Base-by-base conservation (phyloP, 1,139 yeast genomes). In the Candida glucosophila region DNA sequence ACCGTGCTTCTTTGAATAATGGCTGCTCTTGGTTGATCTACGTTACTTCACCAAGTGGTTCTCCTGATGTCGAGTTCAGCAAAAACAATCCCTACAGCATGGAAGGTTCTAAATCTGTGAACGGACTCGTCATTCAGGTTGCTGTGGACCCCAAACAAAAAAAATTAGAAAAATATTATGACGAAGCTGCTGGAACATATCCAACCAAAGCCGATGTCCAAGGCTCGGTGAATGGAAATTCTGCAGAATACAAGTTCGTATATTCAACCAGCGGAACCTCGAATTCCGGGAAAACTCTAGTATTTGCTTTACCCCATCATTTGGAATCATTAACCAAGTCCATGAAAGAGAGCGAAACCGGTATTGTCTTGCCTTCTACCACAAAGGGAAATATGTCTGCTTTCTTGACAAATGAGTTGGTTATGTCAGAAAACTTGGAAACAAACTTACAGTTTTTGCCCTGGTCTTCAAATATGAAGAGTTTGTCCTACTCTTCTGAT, bases 221-320 rank as follows among this genome's bases (percentile, higher is more conserved):
- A 18, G 66, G 64, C 11, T 29, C 32, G 10, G 55, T 42, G 16
- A 24, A 37, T 15, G 55, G 58, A n/a, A 32, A 49, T 10, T 44
- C 59, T 5, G 80, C 75, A 3, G 49, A 57, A 10, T 79, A 77
- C 44, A 44, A 60, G 17, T 66, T 79, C 40, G 50, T 41, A 12
- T 80, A 79, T 50, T 35, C 52, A 5, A 66, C 76, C 12, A 43
- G 44, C 20, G 90, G 90, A 26, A 31, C 48, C 2, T 73, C 82
- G 6, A 44, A 58, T 5, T 53, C 68, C 12, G 75, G 75, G 4
- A 49, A 50, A 6, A 63, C 80, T 6, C 52, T 78, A 24, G 50
- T 79, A 3, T 81, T 73, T 49, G 81, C 83, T 6, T 61, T 78
- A 29, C 86, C 90, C 12, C 93, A 82, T 49, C 92, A 78, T 33